phyloP scores from a whole-genome alignment of 2,329 filamentous ascomycete species.

The Claviceps sp. region DNA sequence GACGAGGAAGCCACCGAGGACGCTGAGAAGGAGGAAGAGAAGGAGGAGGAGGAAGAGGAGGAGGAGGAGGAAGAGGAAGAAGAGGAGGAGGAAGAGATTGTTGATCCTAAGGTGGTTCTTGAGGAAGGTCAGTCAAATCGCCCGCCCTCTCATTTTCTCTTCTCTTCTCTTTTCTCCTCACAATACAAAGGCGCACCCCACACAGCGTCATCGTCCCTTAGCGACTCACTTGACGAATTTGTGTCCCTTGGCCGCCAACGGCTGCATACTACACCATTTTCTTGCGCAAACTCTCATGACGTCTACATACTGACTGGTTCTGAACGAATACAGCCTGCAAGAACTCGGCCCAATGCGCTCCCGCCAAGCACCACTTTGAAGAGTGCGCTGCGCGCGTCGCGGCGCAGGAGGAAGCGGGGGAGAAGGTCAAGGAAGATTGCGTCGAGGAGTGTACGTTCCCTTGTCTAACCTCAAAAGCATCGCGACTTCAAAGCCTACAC shows the following conservation, averaged over 20 bases:
- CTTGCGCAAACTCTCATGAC: neutral
- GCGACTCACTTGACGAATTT: neutral
- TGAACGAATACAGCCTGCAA: constrained; percentile 59
- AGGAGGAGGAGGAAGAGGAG: constrained; percentile 41
- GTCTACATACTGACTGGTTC: constrained; percentile 9
- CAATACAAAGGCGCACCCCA: neutral
- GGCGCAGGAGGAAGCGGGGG: constrained; percentile 51
- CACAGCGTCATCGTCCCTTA: neutral
- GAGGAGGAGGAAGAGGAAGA: constrained; percentile 63
- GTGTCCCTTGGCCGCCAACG: neutral
- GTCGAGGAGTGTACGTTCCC: constrained; percentile 92
- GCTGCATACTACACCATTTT: neutral
- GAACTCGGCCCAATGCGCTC: constrained; percentile 71
- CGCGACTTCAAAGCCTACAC: neutral
- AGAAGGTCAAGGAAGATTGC: constrained; percentile 76
- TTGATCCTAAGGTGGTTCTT: constrained; percentile 76
- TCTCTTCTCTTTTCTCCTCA: too few relatives aligned
- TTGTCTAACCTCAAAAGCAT: neutral
- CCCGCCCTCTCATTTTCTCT: neutral
- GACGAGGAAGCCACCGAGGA: constrained; percentile 27
- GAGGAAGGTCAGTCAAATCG: constrained; percentile 67
- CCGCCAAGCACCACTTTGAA: constrained; percentile 94
- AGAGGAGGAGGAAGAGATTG: constrained; percentile 68
- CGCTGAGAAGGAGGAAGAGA: constrained; percentile 35
- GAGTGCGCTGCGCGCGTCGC: constrained; percentile 90